Evolutionary conservation across 768 basidiomycete genomes (phyloP).

Genomic region (Pisolithus tinctorius): DNA sequence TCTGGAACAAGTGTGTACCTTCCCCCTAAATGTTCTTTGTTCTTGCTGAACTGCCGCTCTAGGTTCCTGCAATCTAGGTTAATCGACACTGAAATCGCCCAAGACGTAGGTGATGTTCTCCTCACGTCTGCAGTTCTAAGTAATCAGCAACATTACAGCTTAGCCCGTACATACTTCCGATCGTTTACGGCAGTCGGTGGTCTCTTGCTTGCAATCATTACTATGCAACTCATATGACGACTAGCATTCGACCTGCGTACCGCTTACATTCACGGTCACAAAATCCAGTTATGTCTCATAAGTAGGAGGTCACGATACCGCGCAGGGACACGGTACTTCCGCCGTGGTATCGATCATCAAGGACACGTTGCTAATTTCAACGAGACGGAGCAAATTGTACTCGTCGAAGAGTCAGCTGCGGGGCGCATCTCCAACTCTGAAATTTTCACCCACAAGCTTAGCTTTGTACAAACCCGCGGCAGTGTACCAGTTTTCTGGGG

Average conservation of each 20-base stretch:
- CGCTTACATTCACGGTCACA: slow-evolving; percentile 65
- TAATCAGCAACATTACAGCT: slow-evolving; percentile 43
- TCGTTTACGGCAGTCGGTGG: slow-evolving; percentile 89
- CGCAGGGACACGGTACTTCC: slow-evolving; percentile 95
- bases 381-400: slow-evolving; percentile 91
- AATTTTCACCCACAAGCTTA: slow-evolving; percentile 55
- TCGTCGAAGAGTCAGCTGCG: slow-evolving; percentile 56
- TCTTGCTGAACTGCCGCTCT: slow-evolving; percentile 4
- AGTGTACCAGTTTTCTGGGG: slow-evolving; percentile 96
- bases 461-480: slow-evolving; percentile 91
- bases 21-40: neutral
- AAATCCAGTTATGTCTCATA: slow-evolving; percentile 80
- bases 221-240: slow-evolving; percentile 4
- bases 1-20: slow-evolving; percentile 80
- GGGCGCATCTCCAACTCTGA: slow-evolving; percentile 35
- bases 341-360: slow-evolving; percentile 82
- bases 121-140: slow-evolving; percentile 6
- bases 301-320: slow-evolving; percentile 91
- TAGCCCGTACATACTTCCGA: slow-evolving; percentile 82
- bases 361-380: slow-evolving; percentile 97
- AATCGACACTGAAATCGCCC: slow-evolving; percentile 48
- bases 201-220: neutral
- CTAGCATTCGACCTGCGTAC: slow-evolving; percentile 84
- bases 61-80: slow-evolving; percentile 55
- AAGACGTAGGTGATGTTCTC: slow-evolving; percentile 49